Base-by-base conservation (phyloP, 2,329 filamentous ascomycete genomes). In the Colletotrichum siamense region DNA sequence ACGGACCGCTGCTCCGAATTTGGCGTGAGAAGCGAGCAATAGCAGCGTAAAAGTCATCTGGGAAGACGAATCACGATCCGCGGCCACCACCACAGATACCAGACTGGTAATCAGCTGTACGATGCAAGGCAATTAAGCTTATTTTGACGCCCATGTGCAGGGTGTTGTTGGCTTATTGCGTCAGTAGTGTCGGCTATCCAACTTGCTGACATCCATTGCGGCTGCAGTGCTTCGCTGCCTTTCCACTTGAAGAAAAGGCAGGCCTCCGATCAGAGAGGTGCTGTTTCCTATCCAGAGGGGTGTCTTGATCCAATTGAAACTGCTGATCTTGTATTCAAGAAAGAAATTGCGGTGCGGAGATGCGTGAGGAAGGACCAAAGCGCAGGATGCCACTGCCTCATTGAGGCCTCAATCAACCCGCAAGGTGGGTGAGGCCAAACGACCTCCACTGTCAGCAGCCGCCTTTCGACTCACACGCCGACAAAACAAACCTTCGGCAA, bases 341-440 rank as follows among this genome's bases (percentile, higher is more conserved):
- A 52, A 22, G 44, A 52, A 52, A 13, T 13, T 13, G 44, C n/a
- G 44, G 12, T 8, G n/a, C n/a, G 44, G 2, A 52, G n/a, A 52
- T 52, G 44, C n/a, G 6, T 52, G 44, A 22, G 49, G 52, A 16
- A 59, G 49, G 30, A 39, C 32, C 12, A 28, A 61, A 26, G 52
- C 66, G 52, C 66, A 22, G 22, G 24, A 12, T 8, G 30, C 6
- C 16, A 32, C 52, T 44, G 52, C 52, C 49, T 16, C 52, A 30
- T 39, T 61, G 66, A 69, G 66, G 66, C 66, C 66, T 69, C 66
- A 39, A 28, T 12, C 32, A 39, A 61, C 10, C 44, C 4, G 44
- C 44, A 52, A 52, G n/a, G 44, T 52, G 44, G n/a, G 3, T 69
- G 66, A 69, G 66, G 66, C 66, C 66, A 69, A 61, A 39, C 34